Evolutionary conservation across 805 yeast genomes (phyloP), one percentile per base, ranked within the genome.

Genomic region (Kodamaea kaohsiungensis): DNA sequence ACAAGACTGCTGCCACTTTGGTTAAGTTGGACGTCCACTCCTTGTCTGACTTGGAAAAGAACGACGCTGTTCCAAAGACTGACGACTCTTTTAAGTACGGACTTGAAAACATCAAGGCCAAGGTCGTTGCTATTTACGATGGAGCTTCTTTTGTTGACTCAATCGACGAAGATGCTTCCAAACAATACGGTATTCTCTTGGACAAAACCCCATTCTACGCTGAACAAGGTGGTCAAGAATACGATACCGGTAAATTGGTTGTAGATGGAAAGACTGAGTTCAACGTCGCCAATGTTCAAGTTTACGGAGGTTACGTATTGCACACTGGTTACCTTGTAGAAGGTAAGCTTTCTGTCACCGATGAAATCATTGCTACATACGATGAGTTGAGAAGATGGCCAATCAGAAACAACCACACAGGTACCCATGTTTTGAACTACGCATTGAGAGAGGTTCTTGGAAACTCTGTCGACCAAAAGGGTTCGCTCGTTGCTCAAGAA

Each of bases 161-260:
- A 8, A 72, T 80, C 33, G 45, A 40, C 7, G 46, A 61, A 16
- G 78, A 73, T 37, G 54, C 66, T 3, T 68, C 76, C 25, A 61
- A 65, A 51, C 91, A 89, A 69, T 74, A 80, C 61, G 99, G 99
- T 70, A 73, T 95, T 51, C 70, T 95, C 49, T 79, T 95, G 56
- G 96, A 95, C 69, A 88, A 84, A 71, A 90, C 98, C 22, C 95
- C 96, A 70, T 91, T 95, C 75, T 95, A 95, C 68, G 98, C 99
- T 49, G 99, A 95, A 77, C 96, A 90, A 75, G 99, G 99, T 84
- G 99, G 99, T 67, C 99, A 95, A 80, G 98, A 91, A 73, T 88
- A 81, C 67, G 99, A 95, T 70, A 88, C 96, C 43, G 99, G 99
- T 74, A 88, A 84, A 71, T 80, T 95, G 60, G 92, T 91, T 50